Base-by-base conservation (phyloP, 2,329 filamentous ascomycete species). In the Penicillium occitanis region DNA sequence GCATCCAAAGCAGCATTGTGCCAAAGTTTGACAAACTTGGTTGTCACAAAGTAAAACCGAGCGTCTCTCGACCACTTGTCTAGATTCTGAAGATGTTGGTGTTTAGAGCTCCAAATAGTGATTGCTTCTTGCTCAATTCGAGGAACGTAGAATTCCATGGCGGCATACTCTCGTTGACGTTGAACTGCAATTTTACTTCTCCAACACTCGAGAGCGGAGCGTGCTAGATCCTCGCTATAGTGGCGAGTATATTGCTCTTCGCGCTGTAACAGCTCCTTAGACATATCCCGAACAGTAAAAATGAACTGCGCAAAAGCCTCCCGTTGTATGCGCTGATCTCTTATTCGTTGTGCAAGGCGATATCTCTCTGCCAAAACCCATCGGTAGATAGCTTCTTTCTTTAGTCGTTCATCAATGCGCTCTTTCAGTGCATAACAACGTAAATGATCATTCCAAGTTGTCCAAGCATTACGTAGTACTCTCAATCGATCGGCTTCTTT, bases 361-460 rank as follows among this genome's bases (percentile, higher is more conserved):
- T 72, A 78, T 67, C 82, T 74, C 63, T 81, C 82, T 40, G 83
- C 81, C 35, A 89, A 71, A n/a, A 85, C 81, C 87, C 87, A 89
- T 73, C 82, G 87, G 73, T 88, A 88, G 68, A 90, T 77, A 6
- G 79, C 75, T 71, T 89, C 83, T 35, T 85, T 76, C 50, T 85
- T 77, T 48, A 88, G 69, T 3, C 87, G 82, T 68, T 86, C 82
- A 68, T 88, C 81, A 58, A 88, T 85, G 14, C 81, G 83, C 22
- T 81, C 77, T 59, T 76, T 77, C 1, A 89, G 74, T 17, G 82
- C 82, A 69, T 83, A 79, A 68, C 81, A 83, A 19, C 87, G 85
- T 17, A 88, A 78, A 17, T 78, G 78, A 70, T 89, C 85, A 68
- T 89, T 89, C 88, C 88, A 90, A 11, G 79, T 77, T 1, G 83